Evolutionary conservation across 768 basidiomycete species (phyloP).

Genomic region (Amanita rimosa): DNA sequence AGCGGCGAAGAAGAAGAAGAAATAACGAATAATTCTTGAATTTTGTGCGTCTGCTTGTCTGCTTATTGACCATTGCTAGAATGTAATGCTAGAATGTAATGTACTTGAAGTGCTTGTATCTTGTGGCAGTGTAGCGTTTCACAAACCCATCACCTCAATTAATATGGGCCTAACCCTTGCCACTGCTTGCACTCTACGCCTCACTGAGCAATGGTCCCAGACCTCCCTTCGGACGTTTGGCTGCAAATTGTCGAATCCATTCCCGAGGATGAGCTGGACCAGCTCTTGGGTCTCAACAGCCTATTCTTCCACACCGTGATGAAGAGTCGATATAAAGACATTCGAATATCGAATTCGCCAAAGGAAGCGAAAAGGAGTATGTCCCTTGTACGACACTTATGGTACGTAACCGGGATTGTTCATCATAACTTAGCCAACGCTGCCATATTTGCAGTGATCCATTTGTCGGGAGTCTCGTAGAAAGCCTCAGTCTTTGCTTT

Average conservation of each 20-base stretch:
- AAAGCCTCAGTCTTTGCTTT: conserved; percentile 4
- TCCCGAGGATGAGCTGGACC: conserved; percentile 15
- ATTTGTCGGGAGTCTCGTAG: conserved; percentile 11
- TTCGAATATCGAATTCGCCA: conserved; percentile 12
- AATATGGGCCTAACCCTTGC: background rate
- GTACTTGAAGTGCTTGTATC: no score
- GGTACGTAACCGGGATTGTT: conserved; percentile 6
- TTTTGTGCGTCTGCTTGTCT: background rate
- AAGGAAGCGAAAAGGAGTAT: conserved; percentile 11
- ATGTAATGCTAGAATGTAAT: background rate
- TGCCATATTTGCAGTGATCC: conserved; percentile 11
- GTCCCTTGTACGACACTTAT: conserved; percentile 11
- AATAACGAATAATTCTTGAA: background rate
- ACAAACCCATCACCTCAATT: background rate
- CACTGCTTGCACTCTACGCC: background rate
- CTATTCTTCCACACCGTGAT: conserved; percentile 21
- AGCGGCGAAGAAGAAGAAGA: background rate
- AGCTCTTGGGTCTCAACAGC: conserved; percentile 19
- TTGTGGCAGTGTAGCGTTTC: background rate
- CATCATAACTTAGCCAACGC: background rate
- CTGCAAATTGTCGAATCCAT: conserved; percentile 18
- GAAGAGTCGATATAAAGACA: conserved; percentile 16
- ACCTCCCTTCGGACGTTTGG: conserved; percentile 24
- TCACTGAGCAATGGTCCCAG: conserved; percentile 7
- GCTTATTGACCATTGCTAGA: background rate